phyloP scores from a whole-genome alignment of 352 stramenopile genomes.

The Globisporangium cederbergense region DNA sequence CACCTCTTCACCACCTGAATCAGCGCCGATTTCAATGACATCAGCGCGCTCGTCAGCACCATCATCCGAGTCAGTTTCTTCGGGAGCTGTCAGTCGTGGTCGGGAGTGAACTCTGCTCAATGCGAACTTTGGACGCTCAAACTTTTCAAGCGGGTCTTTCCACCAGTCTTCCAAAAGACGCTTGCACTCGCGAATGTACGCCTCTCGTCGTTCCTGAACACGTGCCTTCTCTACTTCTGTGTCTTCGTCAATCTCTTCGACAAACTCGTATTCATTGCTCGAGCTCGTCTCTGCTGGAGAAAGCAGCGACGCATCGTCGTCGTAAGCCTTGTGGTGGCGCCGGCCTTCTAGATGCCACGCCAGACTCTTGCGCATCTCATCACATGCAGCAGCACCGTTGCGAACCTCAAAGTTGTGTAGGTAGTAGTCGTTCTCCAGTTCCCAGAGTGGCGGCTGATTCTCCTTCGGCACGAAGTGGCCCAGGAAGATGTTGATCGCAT shows the following conservation, averaged over 20 bases:
- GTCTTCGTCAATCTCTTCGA: constrained; percentile 21
- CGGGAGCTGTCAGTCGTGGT: constrained; percentile 11
- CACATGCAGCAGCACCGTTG: constrained; percentile 57
- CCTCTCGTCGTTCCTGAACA: constrained; percentile 57
- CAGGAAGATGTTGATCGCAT: constrained; percentile 99
- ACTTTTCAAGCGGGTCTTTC: constrained; percentile 72
- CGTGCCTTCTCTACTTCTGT: constrained; percentile 19
- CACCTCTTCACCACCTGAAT: not conserved
- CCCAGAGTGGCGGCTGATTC: constrained; percentile 67
- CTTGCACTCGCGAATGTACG: constrained; percentile 76
- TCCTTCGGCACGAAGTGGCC: constrained; percentile 87
- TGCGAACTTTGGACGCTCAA: constrained; percentile 49
- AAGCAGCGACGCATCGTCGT: constrained; percentile 3
- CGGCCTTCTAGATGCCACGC: constrained; percentile 65
- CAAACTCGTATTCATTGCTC: constrained; percentile 26
- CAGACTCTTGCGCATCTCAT: constrained; percentile 61
- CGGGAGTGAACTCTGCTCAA: constrained; percentile 12
- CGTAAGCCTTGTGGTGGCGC: constrained; percentile 14
- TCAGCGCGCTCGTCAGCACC: not conserved
- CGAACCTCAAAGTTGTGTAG: constrained; percentile 88
- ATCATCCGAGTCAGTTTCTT: constrained; percentile 18
- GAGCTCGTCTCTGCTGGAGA: constrained; percentile 15
- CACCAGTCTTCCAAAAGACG: constrained; percentile 84
- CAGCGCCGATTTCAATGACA: constrained; percentile 8
- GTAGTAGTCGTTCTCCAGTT: constrained; percentile 89